Evolutionary conservation across 2,329 filamentous ascomycete species (phyloP), one percentile per base, ranked within the genome.

Genomic region (Fusarium irregulare): DNA sequence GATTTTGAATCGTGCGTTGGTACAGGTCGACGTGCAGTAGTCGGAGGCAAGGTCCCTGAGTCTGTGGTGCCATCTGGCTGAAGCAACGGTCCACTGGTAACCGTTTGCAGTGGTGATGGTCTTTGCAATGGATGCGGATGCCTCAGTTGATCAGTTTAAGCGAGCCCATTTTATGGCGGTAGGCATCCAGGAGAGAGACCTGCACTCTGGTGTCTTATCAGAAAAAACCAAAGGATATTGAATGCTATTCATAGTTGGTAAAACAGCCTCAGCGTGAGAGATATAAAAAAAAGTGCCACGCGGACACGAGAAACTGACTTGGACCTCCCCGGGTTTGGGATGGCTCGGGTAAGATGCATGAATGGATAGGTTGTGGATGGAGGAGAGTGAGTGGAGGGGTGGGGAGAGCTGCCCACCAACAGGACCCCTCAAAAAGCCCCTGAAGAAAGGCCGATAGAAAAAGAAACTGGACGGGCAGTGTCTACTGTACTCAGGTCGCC

Each of bases 81-180:
- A 73, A 66, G 57, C 58, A 71, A 75, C 60, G 56, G 70, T 53
- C 11, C 27, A 28, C 6, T 27, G 47, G 67, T 65, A 74, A 45
- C 71, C 59, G 42, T 44, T 73, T 72, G 50, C 37, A 57, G 71
- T 54, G 62, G 60, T 60, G 57, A 64, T 73, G 57, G 25, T 30
- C 46, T 46, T 27, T 40, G 21, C 16, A n/a, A n/a, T 37, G 34
- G 34, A 37, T 11, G 34, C 34, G 34, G 16, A 37, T 47, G 37
- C 54, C 47, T 65, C 47, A 42, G 54, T 65, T 59, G 28, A 60
- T 28, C 53, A 37, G 30, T 20, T 28, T 45, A 20, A 25, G 21
- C 12, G 16, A 50, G 32, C 6, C 21, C 48, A 25, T 30, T n/a
- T 18, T 25, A 37, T 37, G n/a, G 20, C 18, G 40, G 21, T 18